These are phyloP conservation scores for Paramecium sexaurelia DNA, from an alignment of 73 alveolate genomes.

Conservation along the genomic window DNA sequence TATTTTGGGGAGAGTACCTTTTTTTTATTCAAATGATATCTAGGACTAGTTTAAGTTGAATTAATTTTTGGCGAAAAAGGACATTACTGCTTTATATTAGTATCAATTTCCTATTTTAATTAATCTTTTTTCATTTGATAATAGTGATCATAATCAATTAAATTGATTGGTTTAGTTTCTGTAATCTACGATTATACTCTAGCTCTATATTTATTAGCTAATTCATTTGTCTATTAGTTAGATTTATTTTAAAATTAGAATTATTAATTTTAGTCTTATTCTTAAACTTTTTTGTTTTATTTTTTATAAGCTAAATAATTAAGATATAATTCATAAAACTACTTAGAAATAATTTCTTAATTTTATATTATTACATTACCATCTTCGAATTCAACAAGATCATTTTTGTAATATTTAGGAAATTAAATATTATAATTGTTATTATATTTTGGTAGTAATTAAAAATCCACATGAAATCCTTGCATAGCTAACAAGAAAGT, in stretches of 20 bases:
- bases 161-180: background rate
- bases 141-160: background rate
- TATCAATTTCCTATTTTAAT: background rate
- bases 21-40: background rate
- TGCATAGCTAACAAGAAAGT: conserved; percentile 19
- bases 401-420: background rate
- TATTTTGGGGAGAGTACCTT: background rate
- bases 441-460: background rate
- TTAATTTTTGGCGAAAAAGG: conserved; percentile 1
- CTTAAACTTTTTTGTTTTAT: background rate
- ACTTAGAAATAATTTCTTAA: background rate
- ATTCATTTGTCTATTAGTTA: background rate
- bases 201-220: conserved; percentile 33
- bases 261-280: background rate
- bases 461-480: background rate
- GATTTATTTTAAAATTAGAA: background rate
- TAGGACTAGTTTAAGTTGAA: background rate
- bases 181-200: conserved; percentile 23
- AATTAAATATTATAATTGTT: conserved; percentile 7
- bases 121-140: background rate
- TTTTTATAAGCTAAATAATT: conserved; percentile 36
- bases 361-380: background rate
- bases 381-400: background rate
- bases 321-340: background rate
- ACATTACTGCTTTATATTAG: background rate